phyloP scores from a whole-genome alignment of 371 early-diverging fungal species.

The Lichtheimia ramosa region DNA sequence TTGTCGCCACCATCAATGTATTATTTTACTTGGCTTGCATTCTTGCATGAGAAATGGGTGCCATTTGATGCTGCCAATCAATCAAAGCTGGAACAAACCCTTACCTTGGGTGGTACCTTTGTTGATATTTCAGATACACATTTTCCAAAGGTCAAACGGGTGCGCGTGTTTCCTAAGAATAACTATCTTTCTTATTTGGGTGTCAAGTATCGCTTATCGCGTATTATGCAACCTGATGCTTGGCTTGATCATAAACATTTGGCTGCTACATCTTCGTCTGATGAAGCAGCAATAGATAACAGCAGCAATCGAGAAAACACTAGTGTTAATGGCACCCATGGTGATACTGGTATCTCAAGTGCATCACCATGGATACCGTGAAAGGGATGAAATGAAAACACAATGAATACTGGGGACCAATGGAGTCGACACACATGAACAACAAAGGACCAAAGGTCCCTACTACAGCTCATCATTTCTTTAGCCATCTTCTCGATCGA shows the following conservation, averaged over 20 bases:
- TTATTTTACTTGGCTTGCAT: slow-evolving; percentile 33
- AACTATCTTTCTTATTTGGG: slow-evolving; percentile 33
- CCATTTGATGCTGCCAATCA: slow-evolving; percentile 32
- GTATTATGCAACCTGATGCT: slow-evolving; percentile 34
- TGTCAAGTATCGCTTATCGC: slow-evolving; percentile 30
- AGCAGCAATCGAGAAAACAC: too few species aligned
- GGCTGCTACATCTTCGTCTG: too few species aligned
- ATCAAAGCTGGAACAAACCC: slow-evolving; percentile 27
- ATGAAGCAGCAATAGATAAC: too few species aligned
- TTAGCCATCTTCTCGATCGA: too few species aligned
- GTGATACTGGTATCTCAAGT: too few species aligned
- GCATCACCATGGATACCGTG: too few species aligned
- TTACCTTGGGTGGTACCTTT: slow-evolving; percentile 29
- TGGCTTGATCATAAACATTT: slow-evolving; percentile 21
- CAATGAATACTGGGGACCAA: too few species aligned
- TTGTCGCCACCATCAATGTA: background rate
- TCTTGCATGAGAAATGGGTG: slow-evolving; percentile 30
- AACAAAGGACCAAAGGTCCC: too few species aligned
- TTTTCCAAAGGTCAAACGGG: slow-evolving; percentile 33
- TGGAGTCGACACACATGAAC: too few species aligned
- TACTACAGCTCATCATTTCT: too few species aligned
- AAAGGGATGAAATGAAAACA: too few species aligned
- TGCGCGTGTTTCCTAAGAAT: slow-evolving; percentile 30
- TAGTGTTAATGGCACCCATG: too few species aligned
- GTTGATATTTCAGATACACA: slow-evolving; percentile 31